Evolutionary conservation across 805 yeast species (phyloP), one percentile per base, ranked within the genome.

Genomic region (Candida ponderosae): DNA sequence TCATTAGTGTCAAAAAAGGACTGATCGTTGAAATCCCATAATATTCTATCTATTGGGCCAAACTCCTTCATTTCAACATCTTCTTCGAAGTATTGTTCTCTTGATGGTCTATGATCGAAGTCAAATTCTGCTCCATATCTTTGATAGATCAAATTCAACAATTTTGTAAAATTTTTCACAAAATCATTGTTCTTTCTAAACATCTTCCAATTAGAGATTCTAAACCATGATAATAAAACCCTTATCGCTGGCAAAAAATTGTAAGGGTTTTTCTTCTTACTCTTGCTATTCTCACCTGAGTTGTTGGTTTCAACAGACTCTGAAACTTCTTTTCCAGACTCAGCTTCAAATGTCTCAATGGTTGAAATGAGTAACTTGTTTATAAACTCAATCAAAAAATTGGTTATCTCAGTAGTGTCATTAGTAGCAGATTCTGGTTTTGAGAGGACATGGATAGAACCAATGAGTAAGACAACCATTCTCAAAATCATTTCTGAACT

Each of bases 1-100:
- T 50, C 48, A 3, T 31, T 32, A 6, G 31, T 39, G 4, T 33
- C 28, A 38, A 52, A 52, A 11, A 52, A 37, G 3, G 23, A 29
- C 2, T 40, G 16, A 47, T 81, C 88, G 44, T 78, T 65, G 45
- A 80, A 81, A 51, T 81, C 89, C 36, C 66, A 68, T 38, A 81
- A 64, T 36, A 67, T 69, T 43, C 62, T 68, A 18, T 69, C 70
- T 15, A 82, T 62, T 5, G 81, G 71, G 21, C 65, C 59, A 48
- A 77, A 80, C 42, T 79, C 88, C 41, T 73, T 74, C 44, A 77
- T 60, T 18, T 65, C 57, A 13, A 80, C 75, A 58, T 82, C 93
- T 49, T 83, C 90, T 32, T 63, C 57, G 50, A 80, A 81, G 37
- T 70, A 72, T 39, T 76, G 71, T 3, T 54, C 48, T 54, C 90